These are phyloP conservation scores for Abrus pulchellus DNA, from an alignment of 306 rosid genomes.

Conservation along the genomic window DNA sequence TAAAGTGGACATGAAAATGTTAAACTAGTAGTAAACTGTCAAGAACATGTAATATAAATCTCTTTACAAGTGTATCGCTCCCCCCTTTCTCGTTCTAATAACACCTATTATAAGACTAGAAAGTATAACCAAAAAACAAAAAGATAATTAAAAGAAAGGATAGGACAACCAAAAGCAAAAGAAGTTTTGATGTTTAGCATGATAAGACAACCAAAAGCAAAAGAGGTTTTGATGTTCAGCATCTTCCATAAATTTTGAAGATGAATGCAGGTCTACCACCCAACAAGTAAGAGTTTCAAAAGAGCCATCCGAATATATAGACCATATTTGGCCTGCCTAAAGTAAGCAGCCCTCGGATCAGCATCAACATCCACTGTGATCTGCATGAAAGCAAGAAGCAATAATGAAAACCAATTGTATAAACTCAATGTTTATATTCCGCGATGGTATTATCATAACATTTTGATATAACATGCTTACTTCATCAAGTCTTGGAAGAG, in stretches of 20 bases:
- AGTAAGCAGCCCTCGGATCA: slow-evolving; percentile 86
- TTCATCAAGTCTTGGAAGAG: slow-evolving; percentile 95
- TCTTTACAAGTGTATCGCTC: not conserved
- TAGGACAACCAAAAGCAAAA: slow-evolving; percentile 16
- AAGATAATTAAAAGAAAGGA: not conserved
- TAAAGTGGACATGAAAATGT: not conserved
- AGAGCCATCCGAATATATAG: slow-evolving; percentile 87
- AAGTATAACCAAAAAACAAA: slow-evolving; percentile 7
- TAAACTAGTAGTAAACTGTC: not conserved
- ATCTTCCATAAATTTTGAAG: slow-evolving; percentile 44
- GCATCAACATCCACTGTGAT: slow-evolving; percentile 77
- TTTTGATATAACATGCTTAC: slow-evolving; percentile 51
- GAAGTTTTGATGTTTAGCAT: slow-evolving; percentile 25
- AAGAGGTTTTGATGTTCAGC: slow-evolving; percentile 31
- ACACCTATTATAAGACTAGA: slow-evolving; percentile 6
- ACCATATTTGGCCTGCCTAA: slow-evolving; percentile 90
- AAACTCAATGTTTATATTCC: slow-evolving; percentile 24
- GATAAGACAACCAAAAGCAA: slow-evolving; percentile 27
- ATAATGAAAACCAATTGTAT: not conserved
- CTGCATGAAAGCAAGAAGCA: slow-evolving; percentile 56
- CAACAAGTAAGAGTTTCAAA: slow-evolving; percentile 80
- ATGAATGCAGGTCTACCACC: slow-evolving; percentile 66
- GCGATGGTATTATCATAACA: not conserved
- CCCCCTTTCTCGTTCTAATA: slow-evolving; percentile 19
- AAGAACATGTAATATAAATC: slow-evolving; percentile 17